Evolutionary conservation across 805 yeast species (phyloP).

Genomic region (Clavispora vitiphila): DNA sequence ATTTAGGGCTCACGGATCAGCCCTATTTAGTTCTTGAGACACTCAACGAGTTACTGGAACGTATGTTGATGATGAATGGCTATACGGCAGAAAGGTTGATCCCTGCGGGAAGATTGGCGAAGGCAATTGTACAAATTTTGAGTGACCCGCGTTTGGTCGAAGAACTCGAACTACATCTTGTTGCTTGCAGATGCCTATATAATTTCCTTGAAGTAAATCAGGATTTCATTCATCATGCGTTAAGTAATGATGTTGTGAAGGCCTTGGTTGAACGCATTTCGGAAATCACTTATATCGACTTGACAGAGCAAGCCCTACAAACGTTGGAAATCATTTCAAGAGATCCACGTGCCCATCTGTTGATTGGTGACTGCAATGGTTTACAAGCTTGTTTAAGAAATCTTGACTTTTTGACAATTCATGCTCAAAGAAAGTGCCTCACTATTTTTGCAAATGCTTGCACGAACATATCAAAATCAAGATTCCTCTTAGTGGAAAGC

Average conservation of each 20-base stretch:
- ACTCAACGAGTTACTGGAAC: slow-evolving; percentile 58
- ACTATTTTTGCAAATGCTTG: slow-evolving; percentile 69
- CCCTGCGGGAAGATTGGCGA: slow-evolving; percentile 54
- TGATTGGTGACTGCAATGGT: slow-evolving; percentile 56
- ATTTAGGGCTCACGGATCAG: slow-evolving; percentile 45
- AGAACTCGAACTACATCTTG: slow-evolving; percentile 74
- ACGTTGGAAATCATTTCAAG: slow-evolving; percentile 65
- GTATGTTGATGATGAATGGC: slow-evolving; percentile 64
- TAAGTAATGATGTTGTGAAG: slow-evolving; percentile 60
- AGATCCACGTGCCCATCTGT: slow-evolving; percentile 43
- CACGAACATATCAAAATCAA: slow-evolving; percentile 37
- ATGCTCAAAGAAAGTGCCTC: slow-evolving; percentile 81
- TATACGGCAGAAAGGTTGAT: slow-evolving; percentile 57
- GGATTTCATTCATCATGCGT: slow-evolving; percentile 57
- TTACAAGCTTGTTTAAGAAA: slow-evolving; percentile 62
- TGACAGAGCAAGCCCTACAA: slow-evolving; percentile 87
- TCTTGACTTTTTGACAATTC: slow-evolving; percentile 83
- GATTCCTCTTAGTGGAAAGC: slow-evolving; percentile 46
- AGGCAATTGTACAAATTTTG: slow-evolving; percentile 53
- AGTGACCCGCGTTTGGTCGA: slow-evolving; percentile 52
- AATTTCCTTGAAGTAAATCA: slow-evolving; percentile 73
- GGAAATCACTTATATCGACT: slow-evolving; percentile 79
- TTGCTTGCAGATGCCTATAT: slow-evolving; percentile 78
- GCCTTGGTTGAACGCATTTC: slow-evolving; percentile 59
- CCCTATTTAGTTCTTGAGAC: slow-evolving; percentile 60